Conservation (phyloP, 768 basidiomycete species). For the Suillus weaverae region DNA sequence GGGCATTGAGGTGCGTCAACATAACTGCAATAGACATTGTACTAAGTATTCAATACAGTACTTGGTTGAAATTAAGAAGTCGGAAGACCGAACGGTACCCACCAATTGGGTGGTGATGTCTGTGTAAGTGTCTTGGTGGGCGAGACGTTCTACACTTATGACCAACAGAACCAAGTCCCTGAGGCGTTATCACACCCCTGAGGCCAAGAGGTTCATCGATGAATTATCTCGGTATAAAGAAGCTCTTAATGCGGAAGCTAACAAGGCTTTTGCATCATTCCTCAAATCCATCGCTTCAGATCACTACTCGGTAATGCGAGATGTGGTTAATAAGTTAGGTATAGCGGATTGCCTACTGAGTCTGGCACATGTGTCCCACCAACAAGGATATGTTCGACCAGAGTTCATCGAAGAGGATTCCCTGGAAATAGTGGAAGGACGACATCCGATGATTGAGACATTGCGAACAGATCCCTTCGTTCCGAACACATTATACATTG, state of each 20-base stretch:
- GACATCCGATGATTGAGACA: conserved; percentile 92
- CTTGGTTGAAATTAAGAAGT: conserved; percentile 75
- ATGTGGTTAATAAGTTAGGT: conserved; percentile 79
- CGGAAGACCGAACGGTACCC: conserved; percentile 46
- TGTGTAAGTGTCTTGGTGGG: conserved; percentile 40
- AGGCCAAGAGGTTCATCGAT: conserved; percentile 56
- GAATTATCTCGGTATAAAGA: conserved; percentile 78
- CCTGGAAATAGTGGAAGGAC: conserved; percentile 77
- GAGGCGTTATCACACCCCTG: conserved; percentile 77
- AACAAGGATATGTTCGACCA: conserved; percentile 77
- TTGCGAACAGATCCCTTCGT: conserved; percentile 80
- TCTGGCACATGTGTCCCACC: conserved; percentile 76
- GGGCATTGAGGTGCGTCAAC: conserved; percentile 63
- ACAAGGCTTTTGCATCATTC: conserved; percentile 65
- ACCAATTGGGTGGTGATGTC: conserved; percentile 65
- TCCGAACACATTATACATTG: conserved; percentile 75
- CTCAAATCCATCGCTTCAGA: conserved; percentile 65
- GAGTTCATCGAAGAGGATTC: conserved; percentile 63
- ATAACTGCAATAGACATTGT: background rate
- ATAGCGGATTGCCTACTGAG: conserved; percentile 85
- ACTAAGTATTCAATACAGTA: conserved; percentile 45
- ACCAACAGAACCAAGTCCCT: conserved; percentile 62
- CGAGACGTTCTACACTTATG: conserved; percentile 5
- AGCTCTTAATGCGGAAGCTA: conserved; percentile 63
- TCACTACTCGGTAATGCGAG: conserved; percentile 70